Evolutionary conservation across 345 rosid genomes (phyloP), one percentile per base, ranked within the genome.

Genomic region (Geranium rotundifolium): DNA sequence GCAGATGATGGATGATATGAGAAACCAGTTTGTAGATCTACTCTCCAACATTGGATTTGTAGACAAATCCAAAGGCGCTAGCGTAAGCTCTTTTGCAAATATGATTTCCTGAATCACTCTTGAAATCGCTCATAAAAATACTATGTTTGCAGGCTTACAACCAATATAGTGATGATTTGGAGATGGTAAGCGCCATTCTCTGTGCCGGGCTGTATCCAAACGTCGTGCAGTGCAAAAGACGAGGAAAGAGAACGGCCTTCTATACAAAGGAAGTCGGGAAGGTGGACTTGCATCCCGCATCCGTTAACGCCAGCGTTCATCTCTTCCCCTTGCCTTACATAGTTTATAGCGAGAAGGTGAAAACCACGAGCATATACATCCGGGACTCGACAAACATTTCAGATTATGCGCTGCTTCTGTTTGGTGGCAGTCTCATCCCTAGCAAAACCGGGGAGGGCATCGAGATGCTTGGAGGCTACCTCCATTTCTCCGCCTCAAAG

Each of bases 171-270:
- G 66, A 84, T 18, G 89, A 93, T 72, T 66, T 87, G 76, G 99
- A 93, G 88, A 88, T 93, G 97, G 79, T 88, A 19, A 81, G 74
- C 29, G 96, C 97, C 56, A 76, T 88, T 64, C 85, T 93, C 57
- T 90, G 95, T 74, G 99, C 96, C 19, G 99, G 99, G 57, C 91
- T 93, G 67, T 93, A 82, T 78, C 99, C 99, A 67, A 93, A 90
- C 58, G 96, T 90, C 56, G 96, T 93, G 74, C 99, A 90, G 62
- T 93, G 97, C 87, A 88, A 93, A 79, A 84, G 87, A 75, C 84
- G 89, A 79, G 99, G 99, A 71, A 93, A 93, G 64, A 86, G 99
- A 14, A 84, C 83, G 0, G 95, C 84, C 31, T 83, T 90, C 73
- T 93, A 85, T 80, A 86, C 96, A 14, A 93, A 90, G 77, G 99